Percentiles rank a stretch among this genome's conserved stretches.
phyloP scores from a whole-genome alignment of 179 eudicot genomes.

The Drosera spatulata region DNA sequence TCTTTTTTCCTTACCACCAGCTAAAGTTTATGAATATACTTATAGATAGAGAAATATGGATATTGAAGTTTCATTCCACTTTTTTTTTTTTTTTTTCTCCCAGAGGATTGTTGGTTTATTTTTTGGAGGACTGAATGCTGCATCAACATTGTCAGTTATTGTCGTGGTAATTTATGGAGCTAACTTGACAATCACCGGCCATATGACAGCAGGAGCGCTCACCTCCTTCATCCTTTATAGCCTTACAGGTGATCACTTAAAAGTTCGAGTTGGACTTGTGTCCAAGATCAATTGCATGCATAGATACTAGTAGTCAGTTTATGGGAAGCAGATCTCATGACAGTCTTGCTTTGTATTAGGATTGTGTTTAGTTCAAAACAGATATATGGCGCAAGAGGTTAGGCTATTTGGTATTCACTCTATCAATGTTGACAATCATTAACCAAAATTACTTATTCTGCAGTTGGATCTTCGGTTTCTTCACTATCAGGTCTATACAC shows the following conservation, averaged over 20 bases:
- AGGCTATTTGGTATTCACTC: too few relatives aligned
- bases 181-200: slow-evolving; percentile 53
- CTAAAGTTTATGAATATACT: too few relatives aligned
- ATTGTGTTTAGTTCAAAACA: too few relatives aligned
- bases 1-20: not conserved
- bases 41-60: too few relatives aligned
- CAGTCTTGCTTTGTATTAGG: too few relatives aligned
- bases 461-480: slow-evolving; percentile 80
- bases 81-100: slow-evolving; percentile 5
- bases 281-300: not conserved
- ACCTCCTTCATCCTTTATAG: slow-evolving; percentile 91
- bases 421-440: too few relatives aligned
- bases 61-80: not conserved
- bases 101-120: slow-evolving; percentile 72
- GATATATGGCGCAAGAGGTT: too few relatives aligned
- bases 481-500: slow-evolving; percentile 67
- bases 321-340: too few relatives aligned
- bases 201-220: slow-evolving; percentile 71
- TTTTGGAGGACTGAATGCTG: slow-evolving; percentile 76
- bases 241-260: slow-evolving; percentile 51
- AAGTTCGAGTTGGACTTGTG: not conserved
- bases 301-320: too few relatives aligned
- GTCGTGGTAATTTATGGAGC: slow-evolving; percentile 88
- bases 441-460: slow-evolving; percentile 3
- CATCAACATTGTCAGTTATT: slow-evolving; percentile 75